Percentiles rank a stretch among this genome's conserved stretches.
These are phyloP conservation scores for Candida sojae DNA, from an alignment of 1,139 yeast genomes.

Conservation along the genomic window DNA sequence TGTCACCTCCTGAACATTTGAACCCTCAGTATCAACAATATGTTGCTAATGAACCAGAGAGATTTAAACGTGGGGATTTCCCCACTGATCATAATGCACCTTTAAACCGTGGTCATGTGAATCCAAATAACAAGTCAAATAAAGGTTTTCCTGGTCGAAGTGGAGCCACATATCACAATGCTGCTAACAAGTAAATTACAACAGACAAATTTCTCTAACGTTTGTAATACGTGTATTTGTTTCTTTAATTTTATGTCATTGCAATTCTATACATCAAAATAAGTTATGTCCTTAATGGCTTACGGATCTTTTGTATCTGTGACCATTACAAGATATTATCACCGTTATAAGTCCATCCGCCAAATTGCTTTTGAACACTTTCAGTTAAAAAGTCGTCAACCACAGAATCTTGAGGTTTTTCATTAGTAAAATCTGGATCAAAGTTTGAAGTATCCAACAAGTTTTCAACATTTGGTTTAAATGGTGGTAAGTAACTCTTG, in stretches of 20 bases:
- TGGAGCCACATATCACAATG: conserved; percentile 41
- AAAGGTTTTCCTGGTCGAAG: conserved; percentile 40
- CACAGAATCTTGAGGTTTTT: conserved; percentile 92
- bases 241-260: background rate
- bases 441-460: conserved; percentile 90
- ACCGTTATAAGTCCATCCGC: conserved; percentile 97
- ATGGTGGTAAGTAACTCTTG: conserved; percentile 94
- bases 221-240: background rate
- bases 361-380: conserved; percentile 93
- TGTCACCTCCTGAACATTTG: conserved; percentile 37
- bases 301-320: no score
- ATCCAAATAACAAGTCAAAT: conserved; percentile 26
- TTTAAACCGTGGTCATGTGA: conserved; percentile 28
- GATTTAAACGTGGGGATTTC: conserved; percentile 32
- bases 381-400: conserved; percentile 89
- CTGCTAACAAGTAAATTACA: conserved; percentile 30
- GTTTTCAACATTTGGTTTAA: conserved; percentile 87
- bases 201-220: background rate
- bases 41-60: conserved; percentile 32
- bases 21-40: conserved; percentile 41
- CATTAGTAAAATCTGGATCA: conserved; percentile 89
- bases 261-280: conserved; percentile 1
- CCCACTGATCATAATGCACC: conserved; percentile 42
- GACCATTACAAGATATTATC: conserved; percentile 27
- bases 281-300: background rate